Base-by-base conservation (phyloP, 495 filamentous ascomycete species). In the Aspergillus biplanus region DNA sequence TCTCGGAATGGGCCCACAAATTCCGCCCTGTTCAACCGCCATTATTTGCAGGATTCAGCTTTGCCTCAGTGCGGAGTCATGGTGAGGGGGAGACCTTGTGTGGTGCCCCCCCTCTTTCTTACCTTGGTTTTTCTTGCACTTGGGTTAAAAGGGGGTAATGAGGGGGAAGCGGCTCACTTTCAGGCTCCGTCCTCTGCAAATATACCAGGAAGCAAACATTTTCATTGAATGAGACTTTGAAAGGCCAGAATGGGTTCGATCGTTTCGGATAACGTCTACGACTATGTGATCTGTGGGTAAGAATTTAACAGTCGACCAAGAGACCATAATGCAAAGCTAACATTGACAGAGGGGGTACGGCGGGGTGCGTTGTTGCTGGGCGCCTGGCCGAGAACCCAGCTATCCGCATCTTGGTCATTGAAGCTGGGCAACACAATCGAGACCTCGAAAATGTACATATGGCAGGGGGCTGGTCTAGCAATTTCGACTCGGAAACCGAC, bases 321-420 rank as follows among this genome's bases (percentile, higher is more conserved):
- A 33, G 16, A 33, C 44, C 8, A 18, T 9, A 7, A 32, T 33
- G 27, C 32, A 34, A 13, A 50, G 8, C 47, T 60, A 15, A 50
- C 11, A 16, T 5, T 21, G 21, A 52, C 32, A 84, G 83, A 16
- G 87, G 86, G 44, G 87, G 87, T 11, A 89, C 86, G 0, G 80
- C 86, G 4, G 87, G 87, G 12, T 80, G 78, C 59, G 83, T 84
- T 5, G 76, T 89, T 13, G 87, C 87, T n/a, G 82, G 78, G 13
- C 83, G 87, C 33, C 78, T 90, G 8, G 86, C 86, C 6, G 82
- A 84, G 48, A 85, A 86, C 15, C 77, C 80, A 0, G 73, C 79
- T 12, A 69, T 85, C 21, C 76, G 65, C 5, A 72, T 89, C 37
- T 75, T 88, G 8, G 71, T 87, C 21, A 73, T 89, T 55, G 86